These are phyloP conservation scores for Ganoderma meredithae DNA, from an alignment of 1,284 basidiomycete species.

Conservation along the genomic window DNA sequence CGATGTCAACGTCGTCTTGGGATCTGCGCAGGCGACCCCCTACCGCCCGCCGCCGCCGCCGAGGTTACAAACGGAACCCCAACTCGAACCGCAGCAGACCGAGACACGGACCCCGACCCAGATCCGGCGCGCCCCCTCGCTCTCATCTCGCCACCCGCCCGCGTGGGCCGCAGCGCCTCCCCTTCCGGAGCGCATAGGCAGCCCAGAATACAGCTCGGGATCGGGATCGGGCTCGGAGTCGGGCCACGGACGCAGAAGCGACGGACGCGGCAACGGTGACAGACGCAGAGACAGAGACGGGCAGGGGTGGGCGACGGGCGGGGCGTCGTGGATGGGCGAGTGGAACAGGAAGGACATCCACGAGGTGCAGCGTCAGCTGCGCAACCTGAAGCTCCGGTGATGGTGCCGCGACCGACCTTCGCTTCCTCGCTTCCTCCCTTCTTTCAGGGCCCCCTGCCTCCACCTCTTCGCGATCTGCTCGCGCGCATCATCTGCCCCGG, in stretches of 20 bases:
- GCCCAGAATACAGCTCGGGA: neutral
- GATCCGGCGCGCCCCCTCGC: constrained; percentile 5
- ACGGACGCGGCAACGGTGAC: no score
- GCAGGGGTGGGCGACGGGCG: constrained; percentile 37
- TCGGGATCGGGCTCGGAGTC: neutral
- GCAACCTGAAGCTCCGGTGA: constrained; percentile 33
- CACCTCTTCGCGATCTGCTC: neutral
- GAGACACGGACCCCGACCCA: neutral
- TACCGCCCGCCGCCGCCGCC: no score
- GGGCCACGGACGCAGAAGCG: constrained; percentile 22
- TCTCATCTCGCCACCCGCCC: neutral
- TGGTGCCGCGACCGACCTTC: neutral
- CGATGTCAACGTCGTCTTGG: neutral
- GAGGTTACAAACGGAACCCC: neutral
- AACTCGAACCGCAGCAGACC: neutral
- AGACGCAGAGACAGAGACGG: neutral
- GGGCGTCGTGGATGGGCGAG: constrained; percentile 39
- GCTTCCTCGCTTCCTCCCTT: neutral
- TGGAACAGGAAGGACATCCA: constrained; percentile 44
- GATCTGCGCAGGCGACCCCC: neutral
- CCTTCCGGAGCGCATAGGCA: neutral
- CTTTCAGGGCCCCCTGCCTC: neutral
- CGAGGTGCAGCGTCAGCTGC: constrained; percentile 42
- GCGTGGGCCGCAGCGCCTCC: neutral
- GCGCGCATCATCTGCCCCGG: neutral